phyloP scores from a whole-genome alignment of 768 basidiomycete species.

The Tremella yokohamensis region DNA sequence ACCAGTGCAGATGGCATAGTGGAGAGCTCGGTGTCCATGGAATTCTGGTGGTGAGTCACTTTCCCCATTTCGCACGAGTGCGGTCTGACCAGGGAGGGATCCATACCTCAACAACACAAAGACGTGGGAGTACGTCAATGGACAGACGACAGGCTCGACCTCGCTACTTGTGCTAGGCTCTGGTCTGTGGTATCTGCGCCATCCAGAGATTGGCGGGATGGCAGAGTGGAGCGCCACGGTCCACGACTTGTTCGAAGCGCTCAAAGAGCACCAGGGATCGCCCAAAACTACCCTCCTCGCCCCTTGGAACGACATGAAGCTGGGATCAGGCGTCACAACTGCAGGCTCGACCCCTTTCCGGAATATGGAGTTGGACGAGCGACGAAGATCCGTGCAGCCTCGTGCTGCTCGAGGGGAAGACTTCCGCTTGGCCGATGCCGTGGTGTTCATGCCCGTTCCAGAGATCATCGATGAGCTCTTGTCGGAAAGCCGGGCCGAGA shows the following conservation, averaged over 20 bases:
- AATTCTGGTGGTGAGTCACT: conserved; percentile 47
- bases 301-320: conserved; percentile 38
- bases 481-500: conserved; percentile 61
- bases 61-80: neutral
- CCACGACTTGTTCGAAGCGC: conserved; percentile 61
- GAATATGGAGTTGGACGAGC: neutral
- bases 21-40: conserved; percentile 30
- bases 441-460: conserved; percentile 75
- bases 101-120: conserved; percentile 74
- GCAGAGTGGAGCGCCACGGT: conserved; percentile 73
- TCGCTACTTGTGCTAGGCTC: conserved; percentile 76
- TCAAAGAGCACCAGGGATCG: conserved; percentile 42
- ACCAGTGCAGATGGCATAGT: neutral
- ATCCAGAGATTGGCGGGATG: conserved; percentile 70
- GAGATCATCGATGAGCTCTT: conserved; percentile 67
- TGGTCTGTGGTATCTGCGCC: conserved; percentile 84
- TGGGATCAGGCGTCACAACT: conserved; percentile 25
- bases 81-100: conserved; percentile 58
- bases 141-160: conserved; percentile 49
- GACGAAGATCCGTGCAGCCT: conserved; percentile 3
- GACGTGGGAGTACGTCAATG: conserved; percentile 56
- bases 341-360: conserved; percentile 22
- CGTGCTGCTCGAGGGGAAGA: conserved; percentile 6
- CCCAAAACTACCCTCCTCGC: conserved; percentile 32
- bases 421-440: conserved; percentile 61